Base-by-base conservation (phyloP, 192 early-diverging fungal species). In the Gigaspora rosea region DNA sequence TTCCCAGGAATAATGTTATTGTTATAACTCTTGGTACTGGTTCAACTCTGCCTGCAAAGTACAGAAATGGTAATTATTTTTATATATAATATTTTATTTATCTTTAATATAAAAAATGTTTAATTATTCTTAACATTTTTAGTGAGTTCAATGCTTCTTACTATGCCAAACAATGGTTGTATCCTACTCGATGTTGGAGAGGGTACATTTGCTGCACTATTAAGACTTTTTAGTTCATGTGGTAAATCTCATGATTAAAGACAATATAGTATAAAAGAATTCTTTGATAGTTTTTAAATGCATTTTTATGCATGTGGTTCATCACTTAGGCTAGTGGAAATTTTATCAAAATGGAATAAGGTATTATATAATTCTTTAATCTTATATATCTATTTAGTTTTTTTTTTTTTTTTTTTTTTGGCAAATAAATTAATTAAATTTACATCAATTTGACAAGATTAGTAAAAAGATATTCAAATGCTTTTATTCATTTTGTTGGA, bases 241-340 rank as follows among this genome's bases (percentile, higher is more conserved):
- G 85, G 83, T 27, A 27, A 27, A 27, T 27, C 27, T 27, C 1
- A 27, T 27, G 1, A 27, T 27, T 0, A 27, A 20, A 75, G 76
- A 2, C 74, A 79, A 50, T 57, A 27, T n/a, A 85, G 86, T 58
- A 79, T 90, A 9, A 80, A 85, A 11, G 82, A 89, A 36, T 86
- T 85, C 61, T 77, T 98, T 12, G 69, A 71, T 11, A 78, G 79
- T 27, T 11, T 67, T 99, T 32, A 84, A 86, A 68, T 82, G 92
- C 10, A 77, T 99, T 66, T 98, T 95, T 82, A 86, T 99, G 85
- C 97, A 99, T 81, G 98, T 96, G 33, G 98, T 98, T 82, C 98
- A 99, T 78, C 96, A 97, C 80, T 82, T 99, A 22, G 98, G 98
- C 4, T 91, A 5, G 83, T 94, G 7, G 80, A 88, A 35, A 72